A percentile compares a stretch with the other conserved stretches of the same genome.
These are phyloP conservation scores for Curvularia sp. DNA, from an alignment of 2,329 filamentous ascomycete species.

Conservation along the genomic window DNA sequence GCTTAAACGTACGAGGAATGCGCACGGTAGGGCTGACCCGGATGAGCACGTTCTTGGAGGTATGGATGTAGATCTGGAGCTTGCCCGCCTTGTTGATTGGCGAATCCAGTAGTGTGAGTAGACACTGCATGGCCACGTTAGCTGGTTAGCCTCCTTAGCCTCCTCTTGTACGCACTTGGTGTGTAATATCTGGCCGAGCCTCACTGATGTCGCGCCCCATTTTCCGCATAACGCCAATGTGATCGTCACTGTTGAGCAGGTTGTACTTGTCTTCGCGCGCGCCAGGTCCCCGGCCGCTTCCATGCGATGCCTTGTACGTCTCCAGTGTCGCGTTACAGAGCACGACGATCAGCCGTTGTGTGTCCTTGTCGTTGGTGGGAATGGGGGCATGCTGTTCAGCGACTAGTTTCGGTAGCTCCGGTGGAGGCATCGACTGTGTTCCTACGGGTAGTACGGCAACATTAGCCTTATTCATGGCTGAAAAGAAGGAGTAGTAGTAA, in stretches of 20 bases:
- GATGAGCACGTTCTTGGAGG: slow-evolving; percentile 94
- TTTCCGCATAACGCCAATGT: slow-evolving; percentile 98
- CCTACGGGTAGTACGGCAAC: slow-evolving; percentile 32
- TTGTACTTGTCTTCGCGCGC: slow-evolving; percentile 94
- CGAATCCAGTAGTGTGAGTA: slow-evolving; percentile 95
- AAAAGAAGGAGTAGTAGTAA: neutral
- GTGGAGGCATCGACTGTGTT: slow-evolving; percentile 93
- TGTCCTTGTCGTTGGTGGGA: slow-evolving; percentile 83
- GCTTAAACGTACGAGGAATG: slow-evolving; percentile 98
- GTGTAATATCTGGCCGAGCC: slow-evolving; percentile 95
- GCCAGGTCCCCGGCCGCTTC: slow-evolving; percentile 66
- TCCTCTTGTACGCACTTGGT: slow-evolving; percentile 74
- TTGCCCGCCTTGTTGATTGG: slow-evolving; percentile 98
- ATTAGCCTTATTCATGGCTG: slow-evolving; percentile 35
- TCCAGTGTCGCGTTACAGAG: slow-evolving; percentile 97
- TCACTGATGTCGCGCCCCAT: slow-evolving; percentile 99
- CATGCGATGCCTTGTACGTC: slow-evolving; percentile 90
- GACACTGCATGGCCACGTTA: slow-evolving; percentile 68
- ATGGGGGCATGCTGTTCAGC: slow-evolving; percentile 92
- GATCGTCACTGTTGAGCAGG: slow-evolving; percentile 96
- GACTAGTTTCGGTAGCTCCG: slow-evolving; percentile 86
- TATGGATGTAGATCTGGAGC: slow-evolving; percentile 98
- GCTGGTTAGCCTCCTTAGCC: slow-evolving; percentile 16
- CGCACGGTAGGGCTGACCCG: slow-evolving; percentile 98
- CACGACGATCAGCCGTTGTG: slow-evolving; percentile 90